Percentiles rank a stretch among this genome's conserved stretches.
Evolutionary conservation across 129 eudicot species (phyloP).

Genomic region (Logfia minima): DNA sequence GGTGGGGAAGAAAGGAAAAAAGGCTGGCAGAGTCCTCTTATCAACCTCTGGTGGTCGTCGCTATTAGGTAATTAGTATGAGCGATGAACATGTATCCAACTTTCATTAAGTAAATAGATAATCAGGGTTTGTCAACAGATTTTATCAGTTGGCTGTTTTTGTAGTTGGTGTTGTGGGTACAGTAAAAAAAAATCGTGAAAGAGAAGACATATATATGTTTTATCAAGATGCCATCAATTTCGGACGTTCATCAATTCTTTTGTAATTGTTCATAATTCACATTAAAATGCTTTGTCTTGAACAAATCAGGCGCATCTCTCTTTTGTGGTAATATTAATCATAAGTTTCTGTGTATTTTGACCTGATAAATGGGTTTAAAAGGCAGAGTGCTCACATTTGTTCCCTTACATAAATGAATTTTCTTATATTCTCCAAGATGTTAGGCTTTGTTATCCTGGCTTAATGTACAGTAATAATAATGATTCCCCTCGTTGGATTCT

Average conservation of each 20-base stretch:
- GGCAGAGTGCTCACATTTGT: background rate
- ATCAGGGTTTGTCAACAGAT: background rate
- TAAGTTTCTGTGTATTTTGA: no score
- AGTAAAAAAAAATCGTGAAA: background rate
- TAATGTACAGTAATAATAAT: no score
- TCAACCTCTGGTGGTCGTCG: slow-evolving; percentile 97
- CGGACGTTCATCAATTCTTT: background rate
- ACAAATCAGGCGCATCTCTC: background rate
- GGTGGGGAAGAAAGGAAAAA: slow-evolving; percentile 76
- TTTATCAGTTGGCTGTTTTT: background rate
- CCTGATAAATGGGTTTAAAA: background rate
- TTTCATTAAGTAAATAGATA: background rate
- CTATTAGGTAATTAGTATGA: slow-evolving; percentile 26
- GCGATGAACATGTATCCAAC: background rate
- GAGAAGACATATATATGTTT: background rate
- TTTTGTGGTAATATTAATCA: background rate
- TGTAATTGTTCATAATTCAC: background rate
- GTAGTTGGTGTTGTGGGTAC: background rate
- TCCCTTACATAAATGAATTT: background rate
- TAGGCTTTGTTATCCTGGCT: no score
- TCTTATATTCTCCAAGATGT: no score
- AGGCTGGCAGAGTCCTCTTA: slow-evolving; percentile 64
- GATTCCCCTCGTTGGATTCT: no score
- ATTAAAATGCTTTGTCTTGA: background rate
- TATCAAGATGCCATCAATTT: background rate